Percentiles rank a stretch among this genome's conserved stretches.
phyloP scores from a whole-genome alignment of 345 rosid species.

The Moringa oleifera region DNA sequence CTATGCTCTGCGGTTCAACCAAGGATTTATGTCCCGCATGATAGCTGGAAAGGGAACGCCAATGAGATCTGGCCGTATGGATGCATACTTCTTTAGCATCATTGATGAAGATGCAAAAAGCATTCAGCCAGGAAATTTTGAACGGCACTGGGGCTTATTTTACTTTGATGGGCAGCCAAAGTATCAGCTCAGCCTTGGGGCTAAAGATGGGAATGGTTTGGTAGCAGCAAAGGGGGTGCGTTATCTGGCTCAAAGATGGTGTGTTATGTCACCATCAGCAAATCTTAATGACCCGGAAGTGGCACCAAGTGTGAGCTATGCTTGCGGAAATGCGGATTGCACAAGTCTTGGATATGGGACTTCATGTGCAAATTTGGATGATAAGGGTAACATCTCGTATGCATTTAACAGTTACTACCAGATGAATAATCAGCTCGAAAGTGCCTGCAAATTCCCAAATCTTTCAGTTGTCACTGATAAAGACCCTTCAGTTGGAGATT shows the following conservation, averaged over 20 bases:
- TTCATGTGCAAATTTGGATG: slow-evolving; percentile 42
- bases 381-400: slow-evolving; percentile 49
- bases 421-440: slow-evolving; percentile 45
- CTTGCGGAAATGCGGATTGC: slow-evolving; percentile 62
- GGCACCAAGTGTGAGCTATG: slow-evolving; percentile 55
- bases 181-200: slow-evolving; percentile 36
- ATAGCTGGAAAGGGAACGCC: slow-evolving; percentile 55
- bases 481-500: slow-evolving; percentile 52
- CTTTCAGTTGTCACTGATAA: slow-evolving; percentile 29
- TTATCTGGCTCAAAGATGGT: slow-evolving; percentile 50
- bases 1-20: slow-evolving; percentile 49
- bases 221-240: slow-evolving; percentile 39
- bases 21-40: slow-evolving; percentile 48
- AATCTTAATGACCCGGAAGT: slow-evolving; percentile 44
- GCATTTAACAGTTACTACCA: slow-evolving; percentile 68
- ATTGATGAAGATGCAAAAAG: slow-evolving; percentile 71
- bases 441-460: slow-evolving; percentile 52
- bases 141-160: slow-evolving; percentile 65
- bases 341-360: slow-evolving; percentile 58
- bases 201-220: slow-evolving; percentile 22
- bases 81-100: slow-evolving; percentile 53
- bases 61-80: slow-evolving; percentile 41
- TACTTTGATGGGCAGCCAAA: slow-evolving; percentile 51
- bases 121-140: slow-evolving; percentile 56
- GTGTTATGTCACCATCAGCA: slow-evolving; percentile 41